A percentile compares a stretch with the other conserved stretches of the same genome.
phyloP scores from a whole-genome alignment of 192 early-diverging fungal genomes.

The Phlyctochytrium arcticum region DNA sequence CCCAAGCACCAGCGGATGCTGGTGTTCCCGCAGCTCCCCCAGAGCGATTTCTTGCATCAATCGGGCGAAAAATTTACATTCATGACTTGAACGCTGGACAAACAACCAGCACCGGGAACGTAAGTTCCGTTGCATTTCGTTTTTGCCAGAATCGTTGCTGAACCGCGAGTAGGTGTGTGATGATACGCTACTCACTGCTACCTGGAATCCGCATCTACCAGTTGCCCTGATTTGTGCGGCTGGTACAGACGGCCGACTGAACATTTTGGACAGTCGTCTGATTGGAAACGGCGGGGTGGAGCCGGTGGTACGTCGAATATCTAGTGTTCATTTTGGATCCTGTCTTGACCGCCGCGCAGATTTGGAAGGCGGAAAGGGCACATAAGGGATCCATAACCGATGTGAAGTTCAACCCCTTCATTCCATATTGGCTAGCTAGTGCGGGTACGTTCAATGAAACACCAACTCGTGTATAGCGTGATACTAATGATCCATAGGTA shows the following conservation, averaged over 20 bases:
- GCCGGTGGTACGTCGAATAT: not conserved
- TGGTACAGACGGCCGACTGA: slow-evolving; percentile 37
- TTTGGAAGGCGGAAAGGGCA: slow-evolving; percentile 47
- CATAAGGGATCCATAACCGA: slow-evolving; percentile 47
- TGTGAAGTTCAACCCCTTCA: slow-evolving; percentile 66
- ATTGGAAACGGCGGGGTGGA: slow-evolving; percentile 11
- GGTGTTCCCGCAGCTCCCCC: not conserved
- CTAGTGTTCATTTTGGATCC: no score
- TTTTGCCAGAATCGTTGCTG: not conserved
- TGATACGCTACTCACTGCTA: slow-evolving; percentile 30
- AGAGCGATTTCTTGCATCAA: slow-evolving; percentile 33
- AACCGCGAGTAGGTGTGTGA: slow-evolving; percentile 21
- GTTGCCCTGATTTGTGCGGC: slow-evolving; percentile 29
- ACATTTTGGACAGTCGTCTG: slow-evolving; percentile 36
- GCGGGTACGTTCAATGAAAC: slow-evolving; percentile 40
- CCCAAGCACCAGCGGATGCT: not conserved
- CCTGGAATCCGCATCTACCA: slow-evolving; percentile 41
- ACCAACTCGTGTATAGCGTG: no score
- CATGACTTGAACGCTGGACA: slow-evolving; percentile 34
- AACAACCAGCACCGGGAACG: slow-evolving; percentile 26
- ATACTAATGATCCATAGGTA: no score
- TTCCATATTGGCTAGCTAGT: slow-evolving; percentile 73
- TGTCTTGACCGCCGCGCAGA: no score
- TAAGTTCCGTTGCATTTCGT: no score
- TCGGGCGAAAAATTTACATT: slow-evolving; percentile 21